Evolutionary conservation across 1,284 basidiomycete genomes (phyloP), one percentile per base, ranked within the genome.

Genomic region (Ceratobasidium sp.): DNA sequence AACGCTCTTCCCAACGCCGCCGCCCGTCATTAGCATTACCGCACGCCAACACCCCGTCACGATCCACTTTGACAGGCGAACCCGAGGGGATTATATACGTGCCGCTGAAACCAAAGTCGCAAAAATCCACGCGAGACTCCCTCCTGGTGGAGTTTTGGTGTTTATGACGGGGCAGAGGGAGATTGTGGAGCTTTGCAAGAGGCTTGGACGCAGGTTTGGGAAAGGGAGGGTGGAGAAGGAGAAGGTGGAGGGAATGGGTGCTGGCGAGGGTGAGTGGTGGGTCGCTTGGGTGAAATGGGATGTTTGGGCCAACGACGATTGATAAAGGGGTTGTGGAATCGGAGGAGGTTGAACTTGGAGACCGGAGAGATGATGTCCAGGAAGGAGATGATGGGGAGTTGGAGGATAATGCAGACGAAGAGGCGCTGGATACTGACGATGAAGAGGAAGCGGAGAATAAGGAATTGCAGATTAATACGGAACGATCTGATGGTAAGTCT

Each of bases 11-110:
- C 79, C 90, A 0, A 87, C 86, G 0, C 90, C 95, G 5, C 97
- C 98, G 17, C 98, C 98, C 0, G 89, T 99, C 67, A 92, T 99
- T 83, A 93, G 91, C 80, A 93, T 99, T 76, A 88, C 91, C 32
- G 94, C 95, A 0, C 92, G 98, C 25, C 97, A 99, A 83, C 93
- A 99, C 85, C 95, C 97, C 0, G 98, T 99, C 44, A 97, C 96
- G 0, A 85, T 97, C 22, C 98, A 99, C 83, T 99, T 99, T 86
- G 94, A 91, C 79, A 90, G 96, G 34, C 89, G 92, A 61, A 99
- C 98, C 0, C 84, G 87, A 0, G 87, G 92, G 13, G 95, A 99
- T 83, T 99, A 99, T 82, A 90, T 99, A 59, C 89, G 88, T 3
- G 96, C 98, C 83, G 94, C 96, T 0, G 90, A 96, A 80, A 95